These are phyloP conservation scores for Juglanconis juglandina DNA, from an alignment of 2,329 filamentous ascomycete species.

Conservation along the genomic window DNA sequence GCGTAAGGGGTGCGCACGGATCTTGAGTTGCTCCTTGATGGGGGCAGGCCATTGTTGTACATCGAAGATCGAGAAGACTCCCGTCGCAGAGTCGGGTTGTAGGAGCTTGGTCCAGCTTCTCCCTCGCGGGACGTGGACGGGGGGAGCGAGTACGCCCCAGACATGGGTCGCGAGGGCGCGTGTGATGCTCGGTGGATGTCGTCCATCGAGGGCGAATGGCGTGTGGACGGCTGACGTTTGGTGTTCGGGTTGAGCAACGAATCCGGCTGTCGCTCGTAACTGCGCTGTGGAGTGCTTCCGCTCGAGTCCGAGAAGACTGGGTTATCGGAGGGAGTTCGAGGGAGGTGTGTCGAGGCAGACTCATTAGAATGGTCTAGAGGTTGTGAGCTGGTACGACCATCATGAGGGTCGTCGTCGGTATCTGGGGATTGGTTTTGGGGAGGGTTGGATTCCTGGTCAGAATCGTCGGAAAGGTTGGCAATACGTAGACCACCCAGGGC, in stretches of 20 bases:
- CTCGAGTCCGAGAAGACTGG: not conserved
- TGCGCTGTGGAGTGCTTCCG: conserved; percentile 2
- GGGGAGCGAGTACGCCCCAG: conserved; percentile 28
- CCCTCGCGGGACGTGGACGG: conserved; percentile 28
- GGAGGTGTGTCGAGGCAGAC: conserved; percentile 14
- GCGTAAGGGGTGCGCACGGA: conserved; percentile 55
- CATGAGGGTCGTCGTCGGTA: conserved; percentile 26
- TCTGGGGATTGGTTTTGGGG: conserved; percentile 30
- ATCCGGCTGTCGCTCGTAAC: not conserved
- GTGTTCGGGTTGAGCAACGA: not conserved
- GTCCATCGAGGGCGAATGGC: conserved; percentile 2
- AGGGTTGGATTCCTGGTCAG: conserved; percentile 33
- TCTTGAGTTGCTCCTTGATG: conserved; percentile 61
- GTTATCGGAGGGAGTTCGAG: conserved; percentile 14
- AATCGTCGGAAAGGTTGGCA: conserved; percentile 82
- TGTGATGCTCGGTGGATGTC: conserved; percentile 16
- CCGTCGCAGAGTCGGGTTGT: conserved; percentile 41
- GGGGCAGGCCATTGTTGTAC: conserved; percentile 40
- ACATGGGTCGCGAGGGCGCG: conserved; percentile 29
- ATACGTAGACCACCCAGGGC: conserved; percentile 92
- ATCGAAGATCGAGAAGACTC: conserved; percentile 58
- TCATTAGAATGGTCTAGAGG: conserved; percentile 6
- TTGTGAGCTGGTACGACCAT: conserved; percentile 22
- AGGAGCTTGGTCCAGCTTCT: conserved; percentile 31
- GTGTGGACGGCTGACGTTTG: conserved; percentile 14